These are phyloP conservation scores for Pistacia atlantica DNA, from an alignment of 345 rosid genomes.

Conservation along the genomic window DNA sequence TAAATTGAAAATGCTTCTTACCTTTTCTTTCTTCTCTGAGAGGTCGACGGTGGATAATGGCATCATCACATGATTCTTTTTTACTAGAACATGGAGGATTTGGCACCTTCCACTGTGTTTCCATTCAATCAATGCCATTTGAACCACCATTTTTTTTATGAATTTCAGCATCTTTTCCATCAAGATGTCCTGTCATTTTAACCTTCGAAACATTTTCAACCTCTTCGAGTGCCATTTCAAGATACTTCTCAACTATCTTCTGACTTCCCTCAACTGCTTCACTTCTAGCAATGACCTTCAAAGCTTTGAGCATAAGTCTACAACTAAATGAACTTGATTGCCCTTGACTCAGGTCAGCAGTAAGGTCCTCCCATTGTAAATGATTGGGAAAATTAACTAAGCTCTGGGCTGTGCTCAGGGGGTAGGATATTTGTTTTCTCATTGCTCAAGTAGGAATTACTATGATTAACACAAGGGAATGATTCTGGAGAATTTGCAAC, in stretches of 20 bases:
- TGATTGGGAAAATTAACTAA: conserved; percentile 3
- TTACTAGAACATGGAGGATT: not conserved
- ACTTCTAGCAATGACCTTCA: not conserved
- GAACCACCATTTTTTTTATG: too few species aligned
- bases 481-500: not conserved
- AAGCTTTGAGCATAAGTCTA: not conserved
- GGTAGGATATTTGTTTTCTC: not conserved
- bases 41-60: not conserved
- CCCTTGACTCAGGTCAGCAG: not conserved
- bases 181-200: not conserved
- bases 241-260: not conserved
- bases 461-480: not conserved
- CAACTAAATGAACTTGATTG: not conserved
- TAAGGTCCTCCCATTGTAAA: conserved; percentile 22
- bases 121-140: not conserved
- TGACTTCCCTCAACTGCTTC: not conserved
- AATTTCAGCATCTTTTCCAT: not conserved
- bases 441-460: not conserved
- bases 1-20: not conserved
- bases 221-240: not conserved
- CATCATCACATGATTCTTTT: not conserved
- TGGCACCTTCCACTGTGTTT: not conserved
- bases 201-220: not conserved
- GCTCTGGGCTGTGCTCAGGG: conserved; percentile 18
- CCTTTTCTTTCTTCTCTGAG: not conserved